A percentile compares a stretch with the other conserved stretches of the same genome.
These are phyloP conservation scores for Metrosideros polymorpha DNA, from an alignment of 441 rosid genomes.

Conservation along the genomic window DNA sequence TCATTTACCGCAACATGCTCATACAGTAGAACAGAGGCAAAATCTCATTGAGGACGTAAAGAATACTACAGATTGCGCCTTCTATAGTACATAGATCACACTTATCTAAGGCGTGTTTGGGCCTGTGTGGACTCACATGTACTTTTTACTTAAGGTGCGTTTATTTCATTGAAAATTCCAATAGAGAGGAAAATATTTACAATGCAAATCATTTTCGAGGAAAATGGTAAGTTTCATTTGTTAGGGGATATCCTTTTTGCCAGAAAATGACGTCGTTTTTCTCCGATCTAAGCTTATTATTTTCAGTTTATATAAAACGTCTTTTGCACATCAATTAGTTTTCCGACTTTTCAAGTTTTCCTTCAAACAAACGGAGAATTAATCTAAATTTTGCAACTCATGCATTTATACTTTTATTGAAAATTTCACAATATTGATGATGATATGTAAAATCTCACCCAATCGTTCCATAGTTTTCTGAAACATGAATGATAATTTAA, in stretches of 20 bases:
- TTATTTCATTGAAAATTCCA: too few species aligned
- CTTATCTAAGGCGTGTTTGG: not conserved
- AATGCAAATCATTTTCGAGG: too few species aligned
- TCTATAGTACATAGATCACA: not conserved
- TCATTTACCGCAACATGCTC: not conserved
- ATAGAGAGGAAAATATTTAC: too few species aligned
- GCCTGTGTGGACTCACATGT: not conserved
- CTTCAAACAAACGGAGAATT: not conserved
- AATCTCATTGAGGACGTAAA: not conserved
- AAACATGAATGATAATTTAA: not conserved
- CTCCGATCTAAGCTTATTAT: not conserved
- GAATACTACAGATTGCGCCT: not conserved
- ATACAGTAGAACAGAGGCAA: not conserved
- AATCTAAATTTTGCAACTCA: not conserved
- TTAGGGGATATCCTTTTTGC: not conserved
- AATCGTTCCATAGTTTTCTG: not conserved
- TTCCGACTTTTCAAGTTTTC: not conserved
- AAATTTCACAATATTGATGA: too few species aligned
- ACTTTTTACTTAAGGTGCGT: not conserved
- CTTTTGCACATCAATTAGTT: not conserved
- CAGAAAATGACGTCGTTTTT: fast-evolving
- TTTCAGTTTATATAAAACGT: not conserved
- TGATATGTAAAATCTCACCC: not conserved
- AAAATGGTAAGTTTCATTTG: too few species aligned
- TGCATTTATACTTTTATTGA: not conserved